phyloP scores from a whole-genome alignment of 2,329 filamentous ascomycete genomes.

The Colletotrichum chlorophyti region DNA sequence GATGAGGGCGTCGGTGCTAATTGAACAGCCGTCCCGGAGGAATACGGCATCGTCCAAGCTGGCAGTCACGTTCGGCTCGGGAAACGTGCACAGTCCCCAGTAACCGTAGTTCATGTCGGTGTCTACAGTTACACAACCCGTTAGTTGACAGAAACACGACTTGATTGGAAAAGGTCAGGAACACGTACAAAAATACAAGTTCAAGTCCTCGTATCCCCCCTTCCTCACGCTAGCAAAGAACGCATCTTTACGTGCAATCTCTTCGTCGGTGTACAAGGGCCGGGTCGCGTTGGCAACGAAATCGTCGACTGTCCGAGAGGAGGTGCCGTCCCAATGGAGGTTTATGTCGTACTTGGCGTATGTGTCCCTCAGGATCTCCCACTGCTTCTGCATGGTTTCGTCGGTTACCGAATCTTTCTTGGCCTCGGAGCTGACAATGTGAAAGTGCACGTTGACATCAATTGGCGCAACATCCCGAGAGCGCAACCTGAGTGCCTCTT shows the following conservation, averaged over 20 bases:
- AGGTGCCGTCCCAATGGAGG: neutral
- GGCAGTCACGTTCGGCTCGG: neutral
- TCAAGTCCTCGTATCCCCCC: neutral
- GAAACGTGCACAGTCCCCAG: neutral
- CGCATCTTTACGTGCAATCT: neutral
- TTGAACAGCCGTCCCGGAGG: neutral
- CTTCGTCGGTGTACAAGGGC: neutral
- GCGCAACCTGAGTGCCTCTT: too few species aligned
- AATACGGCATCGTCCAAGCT: neutral
- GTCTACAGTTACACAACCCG: neutral
- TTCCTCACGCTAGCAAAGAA: neutral
- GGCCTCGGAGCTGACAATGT: neutral
- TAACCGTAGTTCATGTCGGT: neutral
- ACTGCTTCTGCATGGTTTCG: neutral
- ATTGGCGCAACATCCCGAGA: too few species aligned
- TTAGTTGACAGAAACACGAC: neutral
- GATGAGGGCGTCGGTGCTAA: neutral
- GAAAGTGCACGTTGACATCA: neutral
- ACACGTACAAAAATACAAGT: neutral
- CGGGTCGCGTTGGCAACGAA: neutral
- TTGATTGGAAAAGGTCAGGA: too few species aligned
- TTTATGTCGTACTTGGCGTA: neutral
- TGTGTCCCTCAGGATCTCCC: neutral
- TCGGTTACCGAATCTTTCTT: neutral
- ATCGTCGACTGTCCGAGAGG: neutral